Evolutionary conservation across 176 grass and related monocot genomes (phyloP).

Genomic region (Phoenix roebelenii): DNA sequence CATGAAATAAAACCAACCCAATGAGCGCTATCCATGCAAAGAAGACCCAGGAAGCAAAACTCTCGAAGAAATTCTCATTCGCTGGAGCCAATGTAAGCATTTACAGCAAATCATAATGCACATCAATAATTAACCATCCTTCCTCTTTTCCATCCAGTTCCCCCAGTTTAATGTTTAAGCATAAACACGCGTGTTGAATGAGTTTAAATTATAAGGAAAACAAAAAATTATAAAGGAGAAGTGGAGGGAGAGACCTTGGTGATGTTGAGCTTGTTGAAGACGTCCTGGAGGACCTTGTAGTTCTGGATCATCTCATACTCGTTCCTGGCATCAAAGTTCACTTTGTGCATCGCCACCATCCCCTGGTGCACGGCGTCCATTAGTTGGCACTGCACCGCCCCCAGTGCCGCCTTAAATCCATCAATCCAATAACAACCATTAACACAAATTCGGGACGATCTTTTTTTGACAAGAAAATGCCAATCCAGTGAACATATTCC

Average conservation of each 20-base stretch:
- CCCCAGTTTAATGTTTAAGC: too few species aligned
- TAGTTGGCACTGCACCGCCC: slow-evolving; percentile 81
- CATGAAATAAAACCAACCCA: too few species aligned
- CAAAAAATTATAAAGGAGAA: not conserved
- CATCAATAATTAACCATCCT: too few species aligned
- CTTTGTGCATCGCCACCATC: slow-evolving; percentile 91
- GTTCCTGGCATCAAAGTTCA: slow-evolving; percentile 90
- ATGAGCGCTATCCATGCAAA: too few species aligned
- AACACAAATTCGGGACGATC: not conserved
- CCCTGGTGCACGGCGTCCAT: slow-evolving; percentile 87
- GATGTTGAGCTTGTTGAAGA: slow-evolving; percentile 94
- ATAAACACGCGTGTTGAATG: too few species aligned
- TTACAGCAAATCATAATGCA: too few species aligned
- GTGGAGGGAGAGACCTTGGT: slow-evolving; percentile 45
- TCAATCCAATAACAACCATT: not conserved
- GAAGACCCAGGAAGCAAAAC: too few species aligned
- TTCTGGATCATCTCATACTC: slow-evolving; percentile 99
- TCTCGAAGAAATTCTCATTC: too few species aligned
- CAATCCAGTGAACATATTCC: not conserved
- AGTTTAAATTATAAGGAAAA: not conserved
- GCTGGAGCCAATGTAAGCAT: too few species aligned
- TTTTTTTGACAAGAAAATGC: too few species aligned
- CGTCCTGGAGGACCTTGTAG: slow-evolving; percentile 97
- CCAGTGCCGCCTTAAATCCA: slow-evolving; percentile 50
- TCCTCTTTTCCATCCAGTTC: too few species aligned